Percentiles rank a stretch among this genome's conserved stretches.
Conservation (phyloP, 306 rosid species). For the Hippophae rhamnoides region DNA sequence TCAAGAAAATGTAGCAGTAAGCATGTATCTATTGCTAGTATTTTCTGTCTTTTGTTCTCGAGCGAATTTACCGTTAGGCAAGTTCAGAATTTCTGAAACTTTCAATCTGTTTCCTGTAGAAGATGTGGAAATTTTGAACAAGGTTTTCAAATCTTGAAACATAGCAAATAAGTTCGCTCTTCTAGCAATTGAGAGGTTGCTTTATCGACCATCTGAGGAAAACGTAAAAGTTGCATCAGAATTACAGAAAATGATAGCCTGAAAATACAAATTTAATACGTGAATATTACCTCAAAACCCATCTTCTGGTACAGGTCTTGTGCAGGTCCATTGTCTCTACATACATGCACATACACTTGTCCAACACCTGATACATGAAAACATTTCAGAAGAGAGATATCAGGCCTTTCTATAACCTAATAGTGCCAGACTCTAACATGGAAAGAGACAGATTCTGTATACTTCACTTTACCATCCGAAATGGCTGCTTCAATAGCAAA, state of each 20-base stretch:
- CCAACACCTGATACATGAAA: constrained; percentile 42
- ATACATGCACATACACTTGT: constrained; percentile 67
- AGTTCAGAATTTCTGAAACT: no score
- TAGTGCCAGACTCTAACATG: not conserved
- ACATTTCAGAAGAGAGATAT: constrained; percentile 7
- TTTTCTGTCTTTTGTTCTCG: no score
- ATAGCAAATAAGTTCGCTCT: constrained; percentile 57
- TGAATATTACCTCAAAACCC: constrained; percentile 68
- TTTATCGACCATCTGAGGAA: constrained; percentile 47
- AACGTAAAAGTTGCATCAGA: constrained; percentile 20
- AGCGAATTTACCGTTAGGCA: no score
- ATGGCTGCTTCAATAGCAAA: constrained; percentile 68
- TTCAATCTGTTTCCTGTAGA: not conserved
- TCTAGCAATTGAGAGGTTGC: constrained; percentile 43
- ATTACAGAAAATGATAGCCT: not conserved
- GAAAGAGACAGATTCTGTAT: not conserved
- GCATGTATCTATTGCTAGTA: no score
- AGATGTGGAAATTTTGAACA: constrained; percentile 3
- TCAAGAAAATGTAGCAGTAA: no score
- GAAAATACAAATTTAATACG: constrained; percentile 5
- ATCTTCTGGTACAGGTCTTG: constrained; percentile 52
- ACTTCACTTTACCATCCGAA: constrained; percentile 44
- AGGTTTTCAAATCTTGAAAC: constrained; percentile 30
- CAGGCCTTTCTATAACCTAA: constrained; percentile 4
- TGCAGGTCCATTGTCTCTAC: constrained; percentile 47